A percentile compares a stretch with the other conserved stretches of the same genome.
Conservation (phyloP, 306 rosid species). For the Cucurbita pepo region DNA sequence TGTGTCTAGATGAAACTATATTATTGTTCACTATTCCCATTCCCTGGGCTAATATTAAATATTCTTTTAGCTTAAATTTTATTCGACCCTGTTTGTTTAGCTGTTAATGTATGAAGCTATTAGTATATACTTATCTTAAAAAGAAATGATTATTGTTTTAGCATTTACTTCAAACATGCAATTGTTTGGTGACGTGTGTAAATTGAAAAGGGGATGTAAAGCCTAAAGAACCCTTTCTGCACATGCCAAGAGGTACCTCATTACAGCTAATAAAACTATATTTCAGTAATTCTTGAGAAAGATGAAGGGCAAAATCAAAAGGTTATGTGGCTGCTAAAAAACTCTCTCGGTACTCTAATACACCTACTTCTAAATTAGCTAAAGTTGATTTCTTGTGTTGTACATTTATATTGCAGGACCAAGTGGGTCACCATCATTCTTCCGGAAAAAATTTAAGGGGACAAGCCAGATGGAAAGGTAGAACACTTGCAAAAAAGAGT, state of each 20-base stretch:
- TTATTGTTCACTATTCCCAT: not conserved
- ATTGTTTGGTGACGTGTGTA: not conserved
- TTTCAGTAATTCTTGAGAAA: not conserved
- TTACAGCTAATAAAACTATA: not conserved
- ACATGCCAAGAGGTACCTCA: not conserved
- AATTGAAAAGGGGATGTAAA: not conserved
- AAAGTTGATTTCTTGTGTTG: not conserved
- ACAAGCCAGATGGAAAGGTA: constrained; percentile 59
- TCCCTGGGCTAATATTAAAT: not conserved
- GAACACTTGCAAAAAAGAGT: constrained; percentile 39
- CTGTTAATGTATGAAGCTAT: not conserved
- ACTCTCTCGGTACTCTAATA: not conserved
- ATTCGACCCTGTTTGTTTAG: not conserved
- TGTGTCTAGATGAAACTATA: not conserved
- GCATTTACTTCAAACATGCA: not conserved
- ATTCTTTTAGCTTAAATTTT: not conserved
- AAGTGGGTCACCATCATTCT: constrained; percentile 44
- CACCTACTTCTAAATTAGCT: not conserved
- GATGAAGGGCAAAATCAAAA: not conserved
- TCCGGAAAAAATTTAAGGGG: constrained; percentile 61
- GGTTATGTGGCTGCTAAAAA: not conserved
- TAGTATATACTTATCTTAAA: not conserved
- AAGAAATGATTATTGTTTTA: not conserved
- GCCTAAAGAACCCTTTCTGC: not conserved
- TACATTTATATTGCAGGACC: constrained; percentile 40